Evolutionary conservation across 1,139 yeast genomes (phyloP).

Genomic region (Suhomyces bolitotheri): DNA sequence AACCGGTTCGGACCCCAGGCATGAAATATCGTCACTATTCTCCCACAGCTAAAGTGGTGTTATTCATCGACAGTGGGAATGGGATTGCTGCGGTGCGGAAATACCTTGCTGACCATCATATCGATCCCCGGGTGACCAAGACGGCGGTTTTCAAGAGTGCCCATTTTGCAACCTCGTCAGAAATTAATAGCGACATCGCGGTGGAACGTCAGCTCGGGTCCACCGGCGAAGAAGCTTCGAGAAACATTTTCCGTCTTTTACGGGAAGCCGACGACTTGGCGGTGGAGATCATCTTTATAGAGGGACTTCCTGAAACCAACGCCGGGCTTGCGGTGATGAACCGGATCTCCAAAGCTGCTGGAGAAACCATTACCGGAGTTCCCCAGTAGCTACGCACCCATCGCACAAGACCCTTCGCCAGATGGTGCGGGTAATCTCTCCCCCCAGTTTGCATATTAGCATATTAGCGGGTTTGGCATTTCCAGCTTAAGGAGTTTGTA

Average conservation of each 20-base stretch:
- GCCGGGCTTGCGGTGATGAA: constrained; percentile 97
- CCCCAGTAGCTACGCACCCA: too few species aligned
- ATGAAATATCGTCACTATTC: constrained; percentile 97
- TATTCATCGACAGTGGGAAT: constrained; percentile 57
- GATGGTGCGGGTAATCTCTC: too few species aligned
- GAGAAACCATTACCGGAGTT: constrained; percentile 46
- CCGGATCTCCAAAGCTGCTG: constrained; percentile 83
- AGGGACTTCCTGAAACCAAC: constrained; percentile 65
- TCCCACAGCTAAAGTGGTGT: constrained; percentile 78
- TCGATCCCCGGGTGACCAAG: constrained; percentile 17
- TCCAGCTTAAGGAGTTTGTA: too few species aligned
- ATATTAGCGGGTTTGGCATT: too few species aligned
- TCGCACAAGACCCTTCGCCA: too few species aligned
- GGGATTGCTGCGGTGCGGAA: constrained; percentile 34
- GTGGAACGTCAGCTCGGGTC: constrained; percentile 54
- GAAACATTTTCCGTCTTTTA: constrained; percentile 67
- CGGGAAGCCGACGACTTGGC: constrained; percentile 69
- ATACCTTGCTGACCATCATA: constrained; percentile 25
- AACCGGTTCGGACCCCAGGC: constrained; percentile 89
- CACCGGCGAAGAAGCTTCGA: constrained; percentile 64
- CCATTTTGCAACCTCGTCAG: constrained; percentile 29
- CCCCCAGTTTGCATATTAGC: too few species aligned
- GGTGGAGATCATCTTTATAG: constrained; percentile 68
- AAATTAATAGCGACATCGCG: constrained; percentile 24
- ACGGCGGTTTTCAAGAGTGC: constrained; percentile 53